Conservation (phyloP, 1,139 yeast genomes). For the Pichia sp. region DNA sequence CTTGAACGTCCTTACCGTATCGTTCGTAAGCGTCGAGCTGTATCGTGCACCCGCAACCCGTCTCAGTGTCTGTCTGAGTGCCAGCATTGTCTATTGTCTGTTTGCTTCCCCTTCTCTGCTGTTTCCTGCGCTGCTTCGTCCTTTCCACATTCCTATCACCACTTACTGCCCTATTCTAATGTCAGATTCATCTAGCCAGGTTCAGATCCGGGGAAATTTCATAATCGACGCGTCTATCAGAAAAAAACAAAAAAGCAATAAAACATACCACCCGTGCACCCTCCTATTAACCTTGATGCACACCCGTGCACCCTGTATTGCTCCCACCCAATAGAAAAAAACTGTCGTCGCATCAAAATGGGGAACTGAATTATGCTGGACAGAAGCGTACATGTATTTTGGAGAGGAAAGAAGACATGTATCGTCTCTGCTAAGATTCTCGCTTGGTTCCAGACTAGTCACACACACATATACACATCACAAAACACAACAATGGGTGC, state of each 20-base stretch:
- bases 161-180: too few relatives aligned
- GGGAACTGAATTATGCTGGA: neutral
- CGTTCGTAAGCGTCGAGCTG: slow-evolving; percentile 2
- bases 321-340: neutral
- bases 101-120: too few relatives aligned
- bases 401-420: neutral
- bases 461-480: neutral
- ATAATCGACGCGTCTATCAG: neutral
- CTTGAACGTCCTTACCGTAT: slow-evolving; percentile 3
- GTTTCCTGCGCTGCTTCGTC: too few relatives aligned
- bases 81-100: too few relatives aligned
- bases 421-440: too few relatives aligned
- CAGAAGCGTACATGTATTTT: too few relatives aligned
- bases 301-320: too few relatives aligned
- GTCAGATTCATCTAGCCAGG: neutral
- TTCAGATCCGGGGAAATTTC: neutral
- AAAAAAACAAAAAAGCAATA: too few relatives aligned
- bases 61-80: neutral
- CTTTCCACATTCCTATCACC: too few relatives aligned
- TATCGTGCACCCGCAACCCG: neutral
- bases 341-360: neutral
- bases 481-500: slow-evolving; percentile 54
- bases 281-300: too few relatives aligned
- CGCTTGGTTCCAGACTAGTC: neutral
- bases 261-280: slow-evolving; percentile 1